phyloP scores from a whole-genome alignment of 331 rosid species.

The Prunus yedoensis region DNA sequence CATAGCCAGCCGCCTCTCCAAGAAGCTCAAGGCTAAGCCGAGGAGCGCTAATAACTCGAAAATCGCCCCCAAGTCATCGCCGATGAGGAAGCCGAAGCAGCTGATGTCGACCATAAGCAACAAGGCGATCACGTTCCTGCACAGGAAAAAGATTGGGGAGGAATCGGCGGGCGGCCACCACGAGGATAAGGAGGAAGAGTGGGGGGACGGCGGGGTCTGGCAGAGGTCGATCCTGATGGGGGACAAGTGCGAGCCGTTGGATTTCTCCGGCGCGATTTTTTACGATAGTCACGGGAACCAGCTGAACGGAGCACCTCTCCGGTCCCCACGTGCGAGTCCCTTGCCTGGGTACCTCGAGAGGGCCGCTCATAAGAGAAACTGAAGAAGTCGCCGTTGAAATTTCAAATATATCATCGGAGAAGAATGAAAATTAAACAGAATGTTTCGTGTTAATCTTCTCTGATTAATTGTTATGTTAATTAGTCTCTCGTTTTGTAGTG shows the following conservation, averaged over 20 bases:
- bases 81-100: slow-evolving; percentile 45
- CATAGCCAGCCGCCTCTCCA: slow-evolving; percentile 33
- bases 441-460: neutral
- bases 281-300: slow-evolving; percentile 52
- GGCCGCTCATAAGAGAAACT: neutral
- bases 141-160: slow-evolving; percentile 26
- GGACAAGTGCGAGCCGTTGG: slow-evolving; percentile 65
- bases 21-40: slow-evolving; percentile 33
- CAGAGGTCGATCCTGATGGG: slow-evolving; percentile 73
- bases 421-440: neutral
- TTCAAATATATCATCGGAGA: neutral
- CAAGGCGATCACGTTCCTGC: slow-evolving; percentile 47
- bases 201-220: slow-evolving; percentile 82
- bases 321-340: slow-evolving; percentile 75
- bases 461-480: neutral
- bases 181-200: slow-evolving; percentile 27
- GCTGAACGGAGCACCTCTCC: slow-evolving; percentile 37
- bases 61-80: slow-evolving; percentile 6
- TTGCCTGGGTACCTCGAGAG: slow-evolving; percentile 58
- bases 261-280: slow-evolving; percentile 62
- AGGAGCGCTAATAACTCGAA: neutral
- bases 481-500: neutral
- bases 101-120: slow-evolving; percentile 50
- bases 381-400: neutral
- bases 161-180: neutral